Percentiles rank a stretch among this genome's conserved stretches.
phyloP scores from a whole-genome alignment of 345 rosid genomes.

The Gossypium sturtianum region DNA sequence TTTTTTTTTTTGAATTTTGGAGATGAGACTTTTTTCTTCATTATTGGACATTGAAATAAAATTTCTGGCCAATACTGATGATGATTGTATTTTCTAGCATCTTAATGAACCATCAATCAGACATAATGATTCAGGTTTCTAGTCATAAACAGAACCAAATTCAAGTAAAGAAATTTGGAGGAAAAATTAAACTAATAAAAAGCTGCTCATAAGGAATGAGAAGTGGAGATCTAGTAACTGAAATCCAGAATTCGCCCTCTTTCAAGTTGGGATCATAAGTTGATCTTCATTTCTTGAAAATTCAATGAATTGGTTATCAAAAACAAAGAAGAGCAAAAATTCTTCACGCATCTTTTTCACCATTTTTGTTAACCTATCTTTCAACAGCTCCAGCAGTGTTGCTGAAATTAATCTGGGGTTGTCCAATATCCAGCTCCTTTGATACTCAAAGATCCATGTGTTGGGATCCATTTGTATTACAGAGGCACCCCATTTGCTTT shows the following conservation, averaged over 20 bases:
- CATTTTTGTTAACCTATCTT: conserved; percentile 18
- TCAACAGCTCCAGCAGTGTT: conserved; percentile 38
- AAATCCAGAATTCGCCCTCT: background rate
- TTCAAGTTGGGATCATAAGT: conserved; percentile 38
- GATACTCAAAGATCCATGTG: conserved; percentile 78
- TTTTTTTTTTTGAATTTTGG: too few species aligned
- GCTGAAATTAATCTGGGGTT: conserved; percentile 40
- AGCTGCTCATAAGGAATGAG: background rate
- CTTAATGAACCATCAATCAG: background rate
- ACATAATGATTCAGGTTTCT: background rate
- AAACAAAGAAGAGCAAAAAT: conserved; percentile 24
- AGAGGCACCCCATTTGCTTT: conserved; percentile 47
- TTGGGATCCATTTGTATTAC: conserved; percentile 64
- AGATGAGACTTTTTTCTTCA: too few species aligned
- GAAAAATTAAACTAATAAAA: too few species aligned
- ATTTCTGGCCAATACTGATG: too few species aligned
- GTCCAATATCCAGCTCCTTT: conserved; percentile 39
- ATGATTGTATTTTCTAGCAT: too few species aligned
- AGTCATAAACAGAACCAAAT: background rate
- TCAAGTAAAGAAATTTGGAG: background rate
- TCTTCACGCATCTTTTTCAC: conserved; percentile 23
- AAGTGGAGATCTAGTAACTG: background rate
- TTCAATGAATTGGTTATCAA: conserved; percentile 10
- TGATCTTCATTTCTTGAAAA: conserved; percentile 11
- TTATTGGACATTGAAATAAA: too few species aligned